These are phyloP conservation scores for Cercospora beticola DNA, from an alignment of 2,329 filamentous ascomycete species.

Conservation along the genomic window DNA sequence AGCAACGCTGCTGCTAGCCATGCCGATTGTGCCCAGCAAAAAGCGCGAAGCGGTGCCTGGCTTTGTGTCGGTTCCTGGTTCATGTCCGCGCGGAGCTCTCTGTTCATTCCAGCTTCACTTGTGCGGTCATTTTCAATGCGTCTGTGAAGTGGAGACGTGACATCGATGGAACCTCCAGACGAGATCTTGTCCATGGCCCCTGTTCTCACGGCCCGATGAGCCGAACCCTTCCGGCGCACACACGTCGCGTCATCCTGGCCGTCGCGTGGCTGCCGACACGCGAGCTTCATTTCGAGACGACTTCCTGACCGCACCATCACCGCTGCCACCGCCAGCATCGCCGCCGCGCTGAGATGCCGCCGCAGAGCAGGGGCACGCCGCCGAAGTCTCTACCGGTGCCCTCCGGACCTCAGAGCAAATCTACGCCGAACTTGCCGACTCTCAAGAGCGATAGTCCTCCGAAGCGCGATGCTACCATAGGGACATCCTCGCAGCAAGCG, in stretches of 20 bases:
- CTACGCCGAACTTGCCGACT: slow-evolving; percentile 49
- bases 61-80: background rate
- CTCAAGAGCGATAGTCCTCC: slow-evolving; percentile 36
- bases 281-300: background rate
- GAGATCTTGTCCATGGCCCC: too few species aligned
- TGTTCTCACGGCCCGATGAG: background rate
- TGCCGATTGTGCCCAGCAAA: too few species aligned
- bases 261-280: background rate
- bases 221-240: too few species aligned
- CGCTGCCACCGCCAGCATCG: background rate
- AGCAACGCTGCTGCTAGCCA: too few species aligned
- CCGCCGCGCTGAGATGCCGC: slow-evolving; percentile 28
- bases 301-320: background rate
- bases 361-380: slow-evolving; percentile 44
- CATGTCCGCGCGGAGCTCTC: background rate
- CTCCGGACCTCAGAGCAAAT: slow-evolving; percentile 47
- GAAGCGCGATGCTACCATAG: slow-evolving; percentile 15
- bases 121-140: background rate
- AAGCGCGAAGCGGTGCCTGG: too few species aligned
- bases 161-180: too few species aligned
- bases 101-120: background rate
- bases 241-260: background rate
- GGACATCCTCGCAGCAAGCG: slow-evolving; percentile 17
- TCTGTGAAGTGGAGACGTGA: background rate
- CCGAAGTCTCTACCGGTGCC: slow-evolving; percentile 35